Evolutionary conservation across 129 eudicot species (phyloP), one percentile per base, ranked within the genome.

Genomic region (Lactuca sativa): DNA sequence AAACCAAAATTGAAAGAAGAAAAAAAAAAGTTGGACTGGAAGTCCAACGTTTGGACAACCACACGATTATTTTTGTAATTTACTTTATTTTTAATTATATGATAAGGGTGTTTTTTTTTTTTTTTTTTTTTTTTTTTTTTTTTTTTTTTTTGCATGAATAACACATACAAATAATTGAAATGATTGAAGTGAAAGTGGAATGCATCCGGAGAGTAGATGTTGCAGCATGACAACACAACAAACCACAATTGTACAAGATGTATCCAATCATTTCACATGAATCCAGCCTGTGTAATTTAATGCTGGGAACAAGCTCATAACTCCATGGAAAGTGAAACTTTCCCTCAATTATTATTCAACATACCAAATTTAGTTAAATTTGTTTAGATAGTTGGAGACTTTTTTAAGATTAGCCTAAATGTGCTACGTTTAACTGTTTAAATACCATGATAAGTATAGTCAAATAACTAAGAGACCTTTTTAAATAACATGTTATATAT

Each of bases 181-280:
- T 77, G 71, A 77, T 77, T 77, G 71, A 69, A 54, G 14, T 7
- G 65, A 7, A 77, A 77, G 71, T 69, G 71, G 81, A 61, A 70
- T 61, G 58, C 70, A 76, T 61, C 36, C 64, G 31, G 30, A 13
- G 56, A 69, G 81, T 76, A 69, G 57, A 76, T 69, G 75, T 76
- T 76, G 21, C 31, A 52, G 62, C 18, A 56, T 44, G 64, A 64
- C 81, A 61, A 69, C 71, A 76, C 75, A 75, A 60, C 61, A 75
- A 59, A n/a, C 10, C 67, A 71, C 69, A 72, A 62, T 16, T 34
- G 76, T 77, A 77, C 81, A 69, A 77, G 21, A 40, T 53, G 12
- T 41, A 69, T 62, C 76, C 81, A 77, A 77, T 77, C 76, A 77
- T 69, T 69, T 69, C 76, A 77, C 76, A 77, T 77, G 76, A 77